phyloP scores from a whole-genome alignment of 2,329 filamentous ascomycete species.

The Drechslera avenae region DNA sequence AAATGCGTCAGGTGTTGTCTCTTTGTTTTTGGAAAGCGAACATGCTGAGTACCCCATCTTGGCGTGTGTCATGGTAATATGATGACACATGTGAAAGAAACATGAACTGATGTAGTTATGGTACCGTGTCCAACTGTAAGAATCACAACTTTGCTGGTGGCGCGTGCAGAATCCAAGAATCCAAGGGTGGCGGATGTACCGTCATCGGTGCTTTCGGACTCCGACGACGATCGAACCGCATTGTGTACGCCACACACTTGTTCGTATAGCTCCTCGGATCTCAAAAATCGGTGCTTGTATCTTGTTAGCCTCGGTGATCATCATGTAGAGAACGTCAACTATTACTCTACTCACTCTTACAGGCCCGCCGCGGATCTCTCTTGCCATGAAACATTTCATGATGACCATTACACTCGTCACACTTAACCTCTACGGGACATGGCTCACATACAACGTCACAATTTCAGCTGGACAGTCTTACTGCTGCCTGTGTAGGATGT shows the following conservation, averaged over 20 bases:
- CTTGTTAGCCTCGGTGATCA: too few relatives aligned
- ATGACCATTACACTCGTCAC: neutral
- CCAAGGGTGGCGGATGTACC: neutral
- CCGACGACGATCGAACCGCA: neutral
- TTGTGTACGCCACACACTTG: too few relatives aligned
- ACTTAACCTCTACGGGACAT: neutral
- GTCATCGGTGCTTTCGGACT: neutral
- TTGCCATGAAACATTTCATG: neutral
- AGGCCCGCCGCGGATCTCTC: constrained; percentile 1
- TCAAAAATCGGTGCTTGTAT: neutral
- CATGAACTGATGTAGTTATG: too few relatives aligned
- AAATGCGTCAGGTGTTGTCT: too few relatives aligned
- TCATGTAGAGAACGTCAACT: too few relatives aligned
- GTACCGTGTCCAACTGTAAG: too few relatives aligned
- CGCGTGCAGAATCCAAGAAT: constrained; percentile 1
- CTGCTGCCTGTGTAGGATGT: neutral
- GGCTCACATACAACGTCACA: neutral
- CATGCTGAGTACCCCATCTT: too few relatives aligned
- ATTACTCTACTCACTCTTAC: neutral
- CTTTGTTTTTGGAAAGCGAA: too few relatives aligned
- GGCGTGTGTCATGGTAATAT: too few relatives aligned
- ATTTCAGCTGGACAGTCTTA: neutral
- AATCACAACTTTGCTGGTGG: neutral
- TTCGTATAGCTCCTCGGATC: neutral
- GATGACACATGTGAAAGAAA: too few relatives aligned